A percentile compares a stretch with the other conserved stretches of the same genome.
Conservation (phyloP, 768 basidiomycete species). For the Vararia minispora region DNA sequence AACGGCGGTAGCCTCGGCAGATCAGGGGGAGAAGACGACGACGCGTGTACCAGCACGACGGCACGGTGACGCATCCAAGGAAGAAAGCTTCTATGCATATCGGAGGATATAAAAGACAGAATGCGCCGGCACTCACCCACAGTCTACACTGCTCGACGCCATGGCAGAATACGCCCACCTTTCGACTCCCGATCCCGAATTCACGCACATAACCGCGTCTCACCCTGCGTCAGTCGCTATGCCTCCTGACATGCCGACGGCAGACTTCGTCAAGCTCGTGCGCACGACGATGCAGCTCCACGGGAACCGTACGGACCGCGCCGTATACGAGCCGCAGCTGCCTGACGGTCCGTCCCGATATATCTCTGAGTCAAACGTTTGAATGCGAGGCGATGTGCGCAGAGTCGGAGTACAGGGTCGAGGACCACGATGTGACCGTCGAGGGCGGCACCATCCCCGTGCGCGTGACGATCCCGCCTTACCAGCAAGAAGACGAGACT, state of each 20-base stretch:
- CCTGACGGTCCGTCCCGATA: background rate
- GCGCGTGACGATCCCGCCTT: slow-evolving; percentile 3
- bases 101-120: no score
- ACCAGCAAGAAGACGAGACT: background rate
- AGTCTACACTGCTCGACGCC: no score
- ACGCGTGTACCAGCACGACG: no score
- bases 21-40: no score
- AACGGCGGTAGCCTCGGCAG: no score
- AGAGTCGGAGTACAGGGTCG: slow-evolving; percentile 5
- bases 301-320: no score
- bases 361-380: background rate
- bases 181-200: slow-evolving; percentile 1
- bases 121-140: no score
- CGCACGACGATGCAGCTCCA: background rate
- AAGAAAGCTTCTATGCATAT: no score
- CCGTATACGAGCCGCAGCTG: background rate
- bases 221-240: background rate
- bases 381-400: background rate
- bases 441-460: slow-evolving; percentile 7
- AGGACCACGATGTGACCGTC: slow-evolving; percentile 6
- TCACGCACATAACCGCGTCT: background rate
- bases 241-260: background rate
- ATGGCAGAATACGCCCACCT: slow-evolving; percentile 5
- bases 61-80: no score
- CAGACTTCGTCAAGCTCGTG: background rate